Base-by-base conservation (phyloP, 768 basidiomycete genomes). In the Lentinula boryana region DNA sequence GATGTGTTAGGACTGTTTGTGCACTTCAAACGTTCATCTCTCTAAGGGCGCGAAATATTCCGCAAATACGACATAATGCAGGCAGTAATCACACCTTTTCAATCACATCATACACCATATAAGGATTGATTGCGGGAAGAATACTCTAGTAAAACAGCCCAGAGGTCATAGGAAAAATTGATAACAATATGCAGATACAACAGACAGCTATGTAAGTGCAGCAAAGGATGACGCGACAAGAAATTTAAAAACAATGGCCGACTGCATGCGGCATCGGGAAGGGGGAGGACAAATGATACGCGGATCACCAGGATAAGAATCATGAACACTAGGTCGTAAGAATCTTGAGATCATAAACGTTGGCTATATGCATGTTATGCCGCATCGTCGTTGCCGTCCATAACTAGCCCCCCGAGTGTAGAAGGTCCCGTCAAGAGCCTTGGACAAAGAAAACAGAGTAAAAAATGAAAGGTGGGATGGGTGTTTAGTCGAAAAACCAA, bases 341-440 rank as follows among this genome's bases (percentile, higher is more conserved):
- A 38, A 21, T 57, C 56, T 53, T 15, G 36, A 44, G 46, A 40
- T 55, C 51, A 60, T 60, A 33, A 58, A 38, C 46, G 35, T 58
- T 27, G 32, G 57, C 57, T 38, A 18, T 53, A 35, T 53, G 51
- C 51, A 53, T 53, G 57, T 50, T 49, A 46, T 58, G 57, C 57
- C 57, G 57, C 46, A 27, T 48, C 18, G 57, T 49, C 46, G 31
- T 46, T 18, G 23, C n/a, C 40, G 40, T 50, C 40, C 49, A 40
- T 52, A 4, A 44, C 59, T 60, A 10, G 59, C 49, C 59, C 27
- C 36, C 59, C 15, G 15, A 49, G 23, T 9, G 56, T 58, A 49
- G 44, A 60, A 62, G 59, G 52, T 18, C 51, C n/a, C 57, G 10
- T 58, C 57, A 27, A 58, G 57, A 58, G 57, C 57, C 9, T 33